phyloP scores from a whole-genome alignment of 202 grass and related monocot species.

The Schoenoplectus tabernaemontani region DNA sequence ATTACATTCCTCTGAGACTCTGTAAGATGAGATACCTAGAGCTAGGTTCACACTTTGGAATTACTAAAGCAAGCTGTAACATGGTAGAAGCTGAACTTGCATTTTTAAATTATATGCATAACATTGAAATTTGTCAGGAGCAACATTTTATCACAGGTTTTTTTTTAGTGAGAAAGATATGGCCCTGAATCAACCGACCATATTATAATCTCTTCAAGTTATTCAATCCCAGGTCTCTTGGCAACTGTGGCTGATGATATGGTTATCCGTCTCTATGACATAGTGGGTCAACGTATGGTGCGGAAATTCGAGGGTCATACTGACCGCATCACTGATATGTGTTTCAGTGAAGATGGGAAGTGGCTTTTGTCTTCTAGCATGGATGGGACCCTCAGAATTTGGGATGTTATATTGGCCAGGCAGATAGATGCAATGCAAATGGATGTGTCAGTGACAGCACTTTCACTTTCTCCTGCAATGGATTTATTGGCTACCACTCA shows the following conservation, averaged over 20 bases:
- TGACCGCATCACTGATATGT: conserved; percentile 79
- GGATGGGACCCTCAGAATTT: conserved; percentile 95
- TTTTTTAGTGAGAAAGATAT: neutral
- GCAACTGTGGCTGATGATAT: conserved; percentile 77
- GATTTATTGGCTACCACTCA: conserved; percentile 91
- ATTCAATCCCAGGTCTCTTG: conserved; percentile 67
- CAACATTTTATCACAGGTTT: neutral
- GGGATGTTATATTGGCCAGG: conserved; percentile 89
- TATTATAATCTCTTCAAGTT: conserved; percentile 2
- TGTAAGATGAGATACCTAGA: conserved; percentile 1
- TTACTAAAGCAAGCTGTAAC: neutral
- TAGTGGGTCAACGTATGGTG: conserved; percentile 65
- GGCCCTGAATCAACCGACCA: neutral
- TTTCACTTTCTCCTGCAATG: conserved; percentile 84
- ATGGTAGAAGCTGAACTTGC: neutral
- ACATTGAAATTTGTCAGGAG: neutral
- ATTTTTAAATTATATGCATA: neutral
- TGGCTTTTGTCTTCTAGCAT: conserved; percentile 90
- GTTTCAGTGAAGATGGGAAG: conserved; percentile 96
- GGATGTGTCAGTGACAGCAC: conserved; percentile 68
- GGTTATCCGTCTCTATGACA: conserved; percentile 67
- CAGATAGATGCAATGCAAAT: conserved; percentile 95
- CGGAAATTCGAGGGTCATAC: conserved; percentile 84
- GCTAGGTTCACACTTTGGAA: neutral
- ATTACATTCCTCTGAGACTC: neutral